Base-by-base conservation (phyloP, 1,284 basidiomycete genomes). In the Ustilago shanxiensis region DNA sequence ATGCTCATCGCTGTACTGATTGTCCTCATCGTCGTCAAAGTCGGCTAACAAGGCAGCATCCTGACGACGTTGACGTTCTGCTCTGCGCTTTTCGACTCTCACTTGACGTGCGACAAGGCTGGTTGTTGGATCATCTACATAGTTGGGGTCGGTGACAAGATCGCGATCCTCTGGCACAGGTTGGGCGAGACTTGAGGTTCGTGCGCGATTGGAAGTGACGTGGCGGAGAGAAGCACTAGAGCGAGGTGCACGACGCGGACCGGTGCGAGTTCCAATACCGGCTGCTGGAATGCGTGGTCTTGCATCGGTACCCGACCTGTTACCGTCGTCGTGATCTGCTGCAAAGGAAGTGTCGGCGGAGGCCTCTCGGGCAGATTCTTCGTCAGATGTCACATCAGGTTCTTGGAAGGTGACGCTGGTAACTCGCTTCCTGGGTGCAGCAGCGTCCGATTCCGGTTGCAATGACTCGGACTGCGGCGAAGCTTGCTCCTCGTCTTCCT, bases 221-320 rank as follows among this genome's bases (percentile, higher is more conserved):
- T 82, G 80, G 2, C 81, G 68, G 10, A 82, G 76, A 5, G 81
- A 79, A 13, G 81, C 72, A 29, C 71, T 76, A 47, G 72, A 73
- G 8, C 73, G 71, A 26, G 81, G 81, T 2, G 74, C 79, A n/a
- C 75, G 70, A 45, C 77, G 75, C 0, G 81, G 81, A n/a, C 70
- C 67, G 6, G 78, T 74, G 16, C 81, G 69, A 5, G 81, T 81
- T 16, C 81, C 81, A 2, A 70, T 18, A 26, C 81, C 81, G 0
- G 81, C 79, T 24, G 81, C 77, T 4, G 79, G 79, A 16, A 79
- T 57, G 31, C 68, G 72, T 50, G 59, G 66, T 7, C 24, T 33
- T 18, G 29, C 49, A 45, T 58, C 55, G n/a, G n/a, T 20, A 1
- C 56, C 54, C 35, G 62, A 44, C 22, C 35, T 59, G 20, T 35